Base-by-base conservation (phyloP, 164 flowering plant species). In the Annona squamosa region DNA sequence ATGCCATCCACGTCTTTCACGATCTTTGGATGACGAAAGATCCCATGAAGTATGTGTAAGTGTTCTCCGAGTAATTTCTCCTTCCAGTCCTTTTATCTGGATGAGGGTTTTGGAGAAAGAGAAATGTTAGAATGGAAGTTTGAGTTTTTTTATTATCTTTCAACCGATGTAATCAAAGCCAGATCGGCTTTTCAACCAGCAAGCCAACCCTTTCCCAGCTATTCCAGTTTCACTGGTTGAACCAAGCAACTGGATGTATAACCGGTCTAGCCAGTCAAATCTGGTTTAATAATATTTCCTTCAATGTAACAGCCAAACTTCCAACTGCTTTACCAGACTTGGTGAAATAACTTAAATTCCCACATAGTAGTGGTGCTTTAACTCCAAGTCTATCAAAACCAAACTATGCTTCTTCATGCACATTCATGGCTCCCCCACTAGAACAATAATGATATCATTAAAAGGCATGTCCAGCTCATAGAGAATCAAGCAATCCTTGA, bases 1-100 rank as follows among this genome's bases (percentile, higher is more conserved):
- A 85, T 95, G 99, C 98, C 99, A 95, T 73, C 96, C 96, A 67
- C 86, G 87, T 68, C 99, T 88, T 76, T 90, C 85, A 77, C 76
- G 87, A 63, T 84, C 85, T 79, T 81, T 88, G 65, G 94, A 82
- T 69, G 89, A 83, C 69, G 91, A 84, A 72, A 89, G 81, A 82
- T 91, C 97, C 99, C 99, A 95, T n/a, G 96, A 76, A 72, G 83
- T 75, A 76, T 82, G 82, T 2, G 82, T 82, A 65, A 82, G 18
- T 57, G 88, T 67, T 76, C 90, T 84, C 68, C 90, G 76, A 65
- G 87, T 84, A 44, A 85, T 80, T 78, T 87, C 86, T 45, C 74
- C 80, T 77, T 85, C 87, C 74, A 85, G 86, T 67, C 90, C 92
- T 85, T 90, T 82, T 79, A 83, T 92, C 98, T 94, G 84, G 65